phyloP scores from a whole-genome alignment of 2,329 filamentous ascomycete species.

The Plenodomus lindquistii region DNA sequence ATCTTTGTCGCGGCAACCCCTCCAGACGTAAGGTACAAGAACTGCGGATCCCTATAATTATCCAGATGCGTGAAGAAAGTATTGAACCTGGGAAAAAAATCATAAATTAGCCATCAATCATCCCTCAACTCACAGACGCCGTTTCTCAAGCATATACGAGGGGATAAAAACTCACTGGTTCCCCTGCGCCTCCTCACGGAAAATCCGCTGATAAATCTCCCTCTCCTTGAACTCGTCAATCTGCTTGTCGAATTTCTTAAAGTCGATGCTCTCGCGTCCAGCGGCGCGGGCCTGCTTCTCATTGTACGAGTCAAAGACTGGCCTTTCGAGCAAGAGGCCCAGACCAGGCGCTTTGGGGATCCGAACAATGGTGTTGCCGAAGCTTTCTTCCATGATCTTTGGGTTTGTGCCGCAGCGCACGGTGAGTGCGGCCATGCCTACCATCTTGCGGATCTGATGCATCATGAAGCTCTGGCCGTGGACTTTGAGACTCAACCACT shows the following conservation, averaged over 20 bases:
- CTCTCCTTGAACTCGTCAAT: constrained; percentile 88
- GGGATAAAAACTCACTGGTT: constrained; percentile 69
- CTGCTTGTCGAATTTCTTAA: constrained; percentile 73
- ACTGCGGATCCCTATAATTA: constrained; percentile 54
- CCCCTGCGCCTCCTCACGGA: constrained; percentile 82
- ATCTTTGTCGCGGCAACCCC: constrained; percentile 50
- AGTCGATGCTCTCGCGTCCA: constrained; percentile 73
- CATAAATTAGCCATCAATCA: too few species aligned
- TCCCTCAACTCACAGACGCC: too few species aligned
- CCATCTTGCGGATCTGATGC: constrained; percentile 99
- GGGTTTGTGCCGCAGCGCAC: constrained; percentile 81
- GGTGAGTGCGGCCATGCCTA: constrained; percentile 84
- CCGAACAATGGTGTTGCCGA: constrained; percentile 71
- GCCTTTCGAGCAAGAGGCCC: constrained; percentile 84
- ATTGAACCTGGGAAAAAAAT: constrained; percentile 48
- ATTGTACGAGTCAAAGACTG: constrained; percentile 91
- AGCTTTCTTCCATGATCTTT: constrained; percentile 72
- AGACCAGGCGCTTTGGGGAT: constrained; percentile 94
- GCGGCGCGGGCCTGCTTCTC: constrained; percentile 66
- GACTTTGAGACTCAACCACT: constrained; percentile 95
- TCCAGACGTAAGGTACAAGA: constrained; percentile 55
- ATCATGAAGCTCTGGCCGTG: constrained; percentile 99
- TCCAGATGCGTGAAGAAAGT: constrained; percentile 57
- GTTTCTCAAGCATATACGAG: not conserved
- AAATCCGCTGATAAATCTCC: constrained; percentile 91